Base-by-base conservation (phyloP, 257 asterid species). In the Solanum peruvianum region DNA sequence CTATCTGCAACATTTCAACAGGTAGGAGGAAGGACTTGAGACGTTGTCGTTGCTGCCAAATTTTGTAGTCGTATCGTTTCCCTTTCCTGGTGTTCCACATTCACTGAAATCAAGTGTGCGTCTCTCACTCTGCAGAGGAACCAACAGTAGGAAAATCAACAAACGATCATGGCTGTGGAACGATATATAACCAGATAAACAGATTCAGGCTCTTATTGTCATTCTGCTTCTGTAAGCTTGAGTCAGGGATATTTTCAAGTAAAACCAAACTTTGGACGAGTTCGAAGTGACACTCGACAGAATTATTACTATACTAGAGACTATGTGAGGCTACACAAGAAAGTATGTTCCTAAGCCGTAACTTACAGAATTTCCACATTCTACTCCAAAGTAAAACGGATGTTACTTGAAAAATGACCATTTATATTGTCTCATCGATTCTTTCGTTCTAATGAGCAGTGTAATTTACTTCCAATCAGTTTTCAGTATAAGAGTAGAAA, bases 61-160 rank as follows among this genome's bases (percentile, higher is more conserved):
- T 70, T 89, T 92, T 76, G 91, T 87, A 84, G 82, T 88, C 72
- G 82, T 88, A 85, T 94, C 94, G 16, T 83, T 76, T 83, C 83
- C 90, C 92, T 94, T 91, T 16, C 86, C 93, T 18, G 98, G 98
- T 56, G 96, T 93, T 86, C 92, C 98, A 84, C 98, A 94, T 90
- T 96, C 98, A 72, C 95, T 94, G 86, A 96, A 96, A 89, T 96
- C 99, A 66, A 96, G 99, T 41, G 91, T 86, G 14, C 97, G 96
- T 76, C 96, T 91, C 93, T 96, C 98, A n/a, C 89, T 85, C 98
- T 94, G 98, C 88, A 72, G 85, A 81, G 70, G 69, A 76, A 76
- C 60, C 60, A n/a, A 76, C n/a, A n/a, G 85, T 49, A 14, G 35
- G 25, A 39, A 60, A 37, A 84, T 35, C 33, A 41, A 39, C 31